These are phyloP conservation scores for Abelmoschus esculentus DNA, from an alignment of 345 rosid species.

Conservation along the genomic window DNA sequence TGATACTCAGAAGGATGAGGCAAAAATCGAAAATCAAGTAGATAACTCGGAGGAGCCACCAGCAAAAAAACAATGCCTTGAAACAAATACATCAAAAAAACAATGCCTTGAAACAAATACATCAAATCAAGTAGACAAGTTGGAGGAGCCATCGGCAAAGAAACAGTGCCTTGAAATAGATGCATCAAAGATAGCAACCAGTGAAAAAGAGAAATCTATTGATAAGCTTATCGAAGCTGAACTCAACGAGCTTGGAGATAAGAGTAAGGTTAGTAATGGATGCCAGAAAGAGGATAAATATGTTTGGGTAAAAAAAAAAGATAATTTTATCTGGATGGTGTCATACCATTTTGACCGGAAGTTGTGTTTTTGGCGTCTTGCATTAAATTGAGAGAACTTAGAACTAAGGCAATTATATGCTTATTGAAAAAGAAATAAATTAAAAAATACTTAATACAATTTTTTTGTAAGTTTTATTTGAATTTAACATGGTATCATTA, in stretches of 20 bases:
- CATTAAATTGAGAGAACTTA: neutral
- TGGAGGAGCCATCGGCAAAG: constrained; percentile 55
- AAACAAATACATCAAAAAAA: constrained; percentile 37
- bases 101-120: constrained; percentile 41
- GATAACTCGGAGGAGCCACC: constrained; percentile 46
- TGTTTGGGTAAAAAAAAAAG: neutral
- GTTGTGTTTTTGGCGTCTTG: neutral
- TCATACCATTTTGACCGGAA: neutral
- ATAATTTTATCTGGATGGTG: neutral
- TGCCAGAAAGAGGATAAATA: neutral
- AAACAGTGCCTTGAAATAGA: constrained; percentile 48
- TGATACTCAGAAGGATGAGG: constrained; percentile 18
- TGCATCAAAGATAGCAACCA: constrained; percentile 23
- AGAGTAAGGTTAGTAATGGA: constrained; percentile 54
- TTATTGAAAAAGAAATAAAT: neutral
- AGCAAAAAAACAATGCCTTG: constrained; percentile 54
- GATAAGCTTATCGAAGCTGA: constrained; percentile 94
- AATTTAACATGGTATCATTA: too few species aligned
- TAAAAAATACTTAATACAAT: too few species aligned
- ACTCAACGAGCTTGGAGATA: constrained; percentile 80
- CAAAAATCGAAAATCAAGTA: constrained; percentile 27
- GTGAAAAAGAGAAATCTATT: constrained; percentile 46
- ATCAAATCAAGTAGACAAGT: constrained; percentile 4
- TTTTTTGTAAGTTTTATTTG: too few species aligned
- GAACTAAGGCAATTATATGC: neutral